A percentile compares a stretch with the other conserved stretches of the same genome.
phyloP scores from a whole-genome alignment of 139 green algal species.

The Dunaliella primolecta region DNA sequence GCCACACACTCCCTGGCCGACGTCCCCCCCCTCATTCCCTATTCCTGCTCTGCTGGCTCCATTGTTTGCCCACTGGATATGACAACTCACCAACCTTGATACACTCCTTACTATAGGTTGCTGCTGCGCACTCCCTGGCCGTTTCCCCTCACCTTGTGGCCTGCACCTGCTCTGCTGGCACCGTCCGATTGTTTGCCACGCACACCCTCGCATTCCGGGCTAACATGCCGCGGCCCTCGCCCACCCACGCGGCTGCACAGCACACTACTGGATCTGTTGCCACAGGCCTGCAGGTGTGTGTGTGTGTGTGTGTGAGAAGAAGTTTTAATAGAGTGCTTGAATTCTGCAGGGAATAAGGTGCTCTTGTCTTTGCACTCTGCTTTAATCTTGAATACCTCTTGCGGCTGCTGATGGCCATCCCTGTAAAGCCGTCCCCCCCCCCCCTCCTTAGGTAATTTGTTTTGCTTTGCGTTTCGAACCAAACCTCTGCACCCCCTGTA shows the following conservation, averaged over 20 bases:
- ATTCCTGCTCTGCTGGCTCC: slow-evolving; percentile 37
- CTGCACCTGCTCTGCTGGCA: slow-evolving; percentile 36
- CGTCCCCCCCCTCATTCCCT: slow-evolving; percentile 30
- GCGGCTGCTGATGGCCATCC: too few species aligned
- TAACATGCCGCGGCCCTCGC: slow-evolving; percentile 5
- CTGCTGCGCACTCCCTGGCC: slow-evolving; percentile 33
- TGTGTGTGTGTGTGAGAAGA: too few species aligned
- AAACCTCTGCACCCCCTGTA: too few species aligned
- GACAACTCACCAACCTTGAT: too few species aligned
- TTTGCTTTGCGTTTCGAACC: too few species aligned
- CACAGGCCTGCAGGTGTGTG: neutral
- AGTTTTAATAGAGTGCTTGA: too few species aligned
- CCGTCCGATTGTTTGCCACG: slow-evolving; percentile 46
- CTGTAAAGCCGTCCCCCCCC: too few species aligned
- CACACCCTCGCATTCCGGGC: slow-evolving; percentile 34
- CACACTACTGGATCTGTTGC: neutral
- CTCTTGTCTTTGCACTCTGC: too few species aligned
- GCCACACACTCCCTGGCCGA: slow-evolving; percentile 38
- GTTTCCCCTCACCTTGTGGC: slow-evolving; percentile 36
- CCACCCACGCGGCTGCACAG: neutral
- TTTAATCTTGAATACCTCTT: too few species aligned
- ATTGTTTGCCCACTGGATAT: slow-evolving; percentile 40
- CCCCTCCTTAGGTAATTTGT: too few species aligned
- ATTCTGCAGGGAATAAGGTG: too few species aligned
- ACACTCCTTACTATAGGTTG: too few species aligned